Base-by-base conservation (phyloP, 2,329 filamentous ascomycete species). In the Aspergillus novofumigatus region DNA sequence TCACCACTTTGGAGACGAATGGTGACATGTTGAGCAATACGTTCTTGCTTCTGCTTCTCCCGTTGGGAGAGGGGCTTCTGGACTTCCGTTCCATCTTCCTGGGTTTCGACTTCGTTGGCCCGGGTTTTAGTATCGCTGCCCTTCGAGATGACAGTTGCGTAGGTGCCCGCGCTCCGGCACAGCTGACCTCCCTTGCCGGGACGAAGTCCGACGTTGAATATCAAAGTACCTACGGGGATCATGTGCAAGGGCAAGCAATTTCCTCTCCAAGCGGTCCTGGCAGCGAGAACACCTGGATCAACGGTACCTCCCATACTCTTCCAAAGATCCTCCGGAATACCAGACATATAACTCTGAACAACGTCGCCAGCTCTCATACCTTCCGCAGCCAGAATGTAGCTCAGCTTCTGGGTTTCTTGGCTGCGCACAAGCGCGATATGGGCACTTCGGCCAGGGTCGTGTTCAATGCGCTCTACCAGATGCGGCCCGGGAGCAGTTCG, bases 211-310 rank as follows among this genome's bases (percentile, higher is more conserved):
- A 99, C 87, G 64, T 93, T 94, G 81, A 89, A 97, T 52, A 99
- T 86, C 45, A 91, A 85, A 2, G 92, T 96, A n/a, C 94, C 93
- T 42, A 97, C 83, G 1, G 94, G 95, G 59, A 99, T 90, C 87
- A 99, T 94, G 76, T 96, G 90, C 72, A 99, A 81, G 14, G 94
- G 94, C 65, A 99, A 77, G 72, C 94, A 99, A 75, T 99, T 99
- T 55, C 94, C 94, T 69, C 91, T 85, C 79, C 92, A 92, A 1
- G 92, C 92, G 25, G 95, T 99, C 79, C 91, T 94, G 29, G 94
- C 90, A 7, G 95, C 94, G 60, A 99, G 79, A 73, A 99, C 91
- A 88, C 95, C 95, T 10, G 93, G 92, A 81, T 99, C 94, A 52
- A 97, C 84, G 45, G 88, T 79, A 65, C 94, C 93, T 59, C 94